A percentile compares a stretch with the other conserved stretches of the same genome.
These are phyloP conservation scores for Bimuria novae-zelandiae DNA, from an alignment of 2,329 filamentous ascomycete species.

Conservation along the genomic window DNA sequence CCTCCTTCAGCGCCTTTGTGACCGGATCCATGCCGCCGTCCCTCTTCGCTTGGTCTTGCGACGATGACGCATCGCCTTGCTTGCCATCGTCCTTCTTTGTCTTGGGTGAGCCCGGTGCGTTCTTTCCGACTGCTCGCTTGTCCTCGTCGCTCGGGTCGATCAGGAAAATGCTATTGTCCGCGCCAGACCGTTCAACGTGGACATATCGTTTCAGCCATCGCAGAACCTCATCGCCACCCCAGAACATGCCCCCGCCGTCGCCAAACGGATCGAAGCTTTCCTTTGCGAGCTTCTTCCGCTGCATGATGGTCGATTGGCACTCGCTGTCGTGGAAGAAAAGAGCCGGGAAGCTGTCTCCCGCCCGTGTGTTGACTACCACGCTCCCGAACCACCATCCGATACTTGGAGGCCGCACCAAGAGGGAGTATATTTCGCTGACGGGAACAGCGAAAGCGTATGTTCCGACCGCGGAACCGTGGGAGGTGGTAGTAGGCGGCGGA, in stretches of 20 bases:
- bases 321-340: constrained; percentile 98
- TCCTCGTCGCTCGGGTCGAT: constrained; percentile 88
- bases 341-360: constrained; percentile 91
- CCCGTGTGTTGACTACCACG: constrained; percentile 86
- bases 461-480: constrained; percentile 71
- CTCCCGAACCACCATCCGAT: constrained; percentile 99
- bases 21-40: constrained; percentile 90
- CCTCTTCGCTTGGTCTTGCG: constrained; percentile 42
- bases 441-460: constrained; percentile 92
- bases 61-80: constrained; percentile 28
- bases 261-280: constrained; percentile 92
- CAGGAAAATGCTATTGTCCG: constrained; percentile 89
- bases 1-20: constrained; percentile 91
- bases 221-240: constrained; percentile 95
- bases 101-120: constrained; percentile 52
- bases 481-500: constrained; percentile 82
- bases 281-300: constrained; percentile 82
- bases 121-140: constrained; percentile 75
- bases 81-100: constrained; percentile 32
- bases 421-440: constrained; percentile 85
- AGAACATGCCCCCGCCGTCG: constrained; percentile 85
- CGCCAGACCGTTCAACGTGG: constrained; percentile 77
- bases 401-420: constrained; percentile 88
- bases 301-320: constrained; percentile 91
- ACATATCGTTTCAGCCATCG: constrained; percentile 88